Evolutionary conservation across 2,329 filamentous ascomycete species (phyloP).

Genomic region (Bertia moriformis): DNA sequence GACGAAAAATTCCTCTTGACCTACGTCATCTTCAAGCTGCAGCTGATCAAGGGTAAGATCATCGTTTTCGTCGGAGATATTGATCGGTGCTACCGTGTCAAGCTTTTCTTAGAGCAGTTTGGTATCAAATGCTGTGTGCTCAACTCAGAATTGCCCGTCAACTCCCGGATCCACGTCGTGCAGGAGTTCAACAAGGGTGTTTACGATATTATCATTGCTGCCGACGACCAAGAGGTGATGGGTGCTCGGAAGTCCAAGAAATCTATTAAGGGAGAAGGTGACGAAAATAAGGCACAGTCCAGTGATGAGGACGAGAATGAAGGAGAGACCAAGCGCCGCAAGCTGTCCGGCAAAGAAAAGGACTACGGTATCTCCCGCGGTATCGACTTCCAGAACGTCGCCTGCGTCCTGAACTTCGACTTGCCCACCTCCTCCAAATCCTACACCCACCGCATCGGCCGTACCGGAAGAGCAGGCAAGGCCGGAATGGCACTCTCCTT

Average conservation of each 20-base stretch:
- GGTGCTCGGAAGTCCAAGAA: constrained; percentile 36
- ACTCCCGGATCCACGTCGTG: constrained; percentile 83
- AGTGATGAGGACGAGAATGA: constrained; percentile 13
- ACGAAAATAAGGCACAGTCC: constrained; percentile 9
- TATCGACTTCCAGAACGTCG: constrained; percentile 92
- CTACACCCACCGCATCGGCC: constrained; percentile 92
- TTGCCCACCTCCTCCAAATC: constrained; percentile 76
- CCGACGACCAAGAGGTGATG: constrained; percentile 76
- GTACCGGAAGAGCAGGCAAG: constrained; percentile 81
- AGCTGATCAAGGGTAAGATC: constrained; percentile 84
- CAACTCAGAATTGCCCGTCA: constrained; percentile 87
- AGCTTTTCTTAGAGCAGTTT: constrained; percentile 93
- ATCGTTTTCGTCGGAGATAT: constrained; percentile 76
- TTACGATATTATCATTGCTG: constrained; percentile 96
- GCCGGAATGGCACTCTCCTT: constrained; percentile 94
- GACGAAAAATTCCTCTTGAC: constrained; percentile 90
- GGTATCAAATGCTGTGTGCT: constrained; percentile 84
- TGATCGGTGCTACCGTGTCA: constrained; percentile 79
- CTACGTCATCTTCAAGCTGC: constrained; percentile 90
- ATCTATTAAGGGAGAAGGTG: constrained; percentile 15
- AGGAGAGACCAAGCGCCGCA: constrained; percentile 38
- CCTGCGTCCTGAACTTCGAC: constrained; percentile 93
- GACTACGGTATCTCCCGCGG: constrained; percentile 93
- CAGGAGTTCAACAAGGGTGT: constrained; percentile 94
- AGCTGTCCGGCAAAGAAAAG: constrained; percentile 52